phyloP scores from a whole-genome alignment of 768 basidiomycete genomes.

The Trametes elegans region DNA sequence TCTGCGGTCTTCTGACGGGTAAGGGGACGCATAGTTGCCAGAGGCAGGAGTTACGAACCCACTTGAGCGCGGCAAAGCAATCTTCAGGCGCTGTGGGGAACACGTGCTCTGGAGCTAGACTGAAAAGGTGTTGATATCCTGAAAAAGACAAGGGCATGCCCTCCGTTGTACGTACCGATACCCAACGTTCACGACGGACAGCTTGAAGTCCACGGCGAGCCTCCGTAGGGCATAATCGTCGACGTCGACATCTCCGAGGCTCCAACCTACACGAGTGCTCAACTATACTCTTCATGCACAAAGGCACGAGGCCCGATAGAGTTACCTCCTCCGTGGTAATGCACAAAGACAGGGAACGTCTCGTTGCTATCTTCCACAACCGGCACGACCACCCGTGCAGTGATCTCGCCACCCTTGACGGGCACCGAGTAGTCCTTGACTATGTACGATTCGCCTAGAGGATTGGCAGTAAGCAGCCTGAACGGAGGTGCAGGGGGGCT shows the following conservation, averaged over 20 bases:
- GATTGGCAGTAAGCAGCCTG: neutral
- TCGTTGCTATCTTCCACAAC: neutral
- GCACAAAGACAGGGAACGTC: constrained; percentile 10
- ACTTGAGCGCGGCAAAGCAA: constrained; percentile 25
- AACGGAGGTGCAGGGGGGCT: no score
- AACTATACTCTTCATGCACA: no score
- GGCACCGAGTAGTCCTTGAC: neutral
- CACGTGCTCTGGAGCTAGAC: constrained; percentile 28
- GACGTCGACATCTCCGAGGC: constrained; percentile 6
- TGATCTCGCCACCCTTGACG: constrained; percentile 4
- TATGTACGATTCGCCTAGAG: neutral
- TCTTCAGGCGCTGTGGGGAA: constrained; percentile 25
- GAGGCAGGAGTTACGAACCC: constrained; percentile 7
- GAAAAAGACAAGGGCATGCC: no score
- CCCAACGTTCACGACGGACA: constrained; percentile 22
- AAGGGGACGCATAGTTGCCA: neutral
- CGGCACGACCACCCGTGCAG: neutral
- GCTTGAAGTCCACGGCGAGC: constrained; percentile 14
- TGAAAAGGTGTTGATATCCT: neutral
- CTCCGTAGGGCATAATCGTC: constrained; percentile 23
- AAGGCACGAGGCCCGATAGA: no score
- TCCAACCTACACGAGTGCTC: neutral
- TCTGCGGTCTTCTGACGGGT: constrained; percentile 4
- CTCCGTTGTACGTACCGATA: constrained; percentile 14
- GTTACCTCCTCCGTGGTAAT: constrained; percentile 19